Evolutionary conservation across 2,329 filamentous ascomycete genomes (phyloP), one percentile per base, ranked within the genome.

Genomic region (Trichothecium roseum): DNA sequence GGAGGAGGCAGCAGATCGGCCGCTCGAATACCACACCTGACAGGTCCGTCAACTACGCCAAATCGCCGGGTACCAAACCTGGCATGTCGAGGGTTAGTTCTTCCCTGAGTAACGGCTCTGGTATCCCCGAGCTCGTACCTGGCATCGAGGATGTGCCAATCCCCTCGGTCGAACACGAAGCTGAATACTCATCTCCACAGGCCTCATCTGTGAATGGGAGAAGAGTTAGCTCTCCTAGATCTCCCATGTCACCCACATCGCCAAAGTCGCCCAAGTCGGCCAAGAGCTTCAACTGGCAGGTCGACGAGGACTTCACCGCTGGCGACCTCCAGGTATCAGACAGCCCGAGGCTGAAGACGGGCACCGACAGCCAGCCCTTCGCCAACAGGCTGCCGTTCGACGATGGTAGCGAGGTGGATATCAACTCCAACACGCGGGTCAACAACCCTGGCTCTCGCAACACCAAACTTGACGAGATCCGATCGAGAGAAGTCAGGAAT

Each of bases 251-350:
- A 6, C 10, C 20, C 20, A 24, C 20, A 10, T 24, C 20, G 20
- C 20, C 20, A 6, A 6, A 10, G 20, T 24, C 20, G 6, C 20
- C 20, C 13, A 31, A 41, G 33, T 37, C 43, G 0, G 63, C 67
- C 35, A 72, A 69, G 50, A 68, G 63, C 43, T 70, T 65, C 38
- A 66, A 63, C 7, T 77, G 71, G 72, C 57, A 74, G 37, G 51
- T 73, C 6, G 72, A 76, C 24, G 63, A 66, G 5, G 72, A 77
- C 37, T 74, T 77, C 42, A 75, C 72, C 1, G 71, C 64, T 9
- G 62, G 64, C 29, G 71, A 75, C 39, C 40, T 75, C 28, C 69
- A 74, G 38, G 48, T 70, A 24, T 76, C 72, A 0, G 60, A 68
- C 42, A 76, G 71, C 41, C 72, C 72, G n/a, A 24, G 6, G 20